Evolutionary conservation across 768 basidiomycete genomes (phyloP).

Genomic region (Mycena pura): DNA sequence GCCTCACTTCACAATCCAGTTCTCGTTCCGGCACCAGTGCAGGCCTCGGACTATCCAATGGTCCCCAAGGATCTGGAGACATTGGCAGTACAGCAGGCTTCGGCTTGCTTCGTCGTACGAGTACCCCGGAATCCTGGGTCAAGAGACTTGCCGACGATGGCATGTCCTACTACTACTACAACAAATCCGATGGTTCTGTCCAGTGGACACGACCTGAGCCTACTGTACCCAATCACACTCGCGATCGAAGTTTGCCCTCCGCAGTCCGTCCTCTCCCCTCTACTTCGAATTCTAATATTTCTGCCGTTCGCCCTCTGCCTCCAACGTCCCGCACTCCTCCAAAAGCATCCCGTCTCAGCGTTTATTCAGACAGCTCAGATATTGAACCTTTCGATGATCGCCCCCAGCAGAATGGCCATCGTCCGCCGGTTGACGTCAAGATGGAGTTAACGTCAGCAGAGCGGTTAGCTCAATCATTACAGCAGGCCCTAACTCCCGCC

Average conservation of each 20-base stretch:
- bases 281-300: slow-evolving; percentile 28
- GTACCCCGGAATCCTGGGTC: slow-evolving; percentile 84
- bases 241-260: slow-evolving; percentile 17
- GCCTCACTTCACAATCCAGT: slow-evolving; percentile 61
- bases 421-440: slow-evolving; percentile 26
- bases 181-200: slow-evolving; percentile 69
- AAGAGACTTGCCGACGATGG: slow-evolving; percentile 84
- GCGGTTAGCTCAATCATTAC: slow-evolving; percentile 69
- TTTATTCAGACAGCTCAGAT: slow-evolving; percentile 84
- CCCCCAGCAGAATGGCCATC: slow-evolving; percentile 26
- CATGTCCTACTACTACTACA: slow-evolving; percentile 78
- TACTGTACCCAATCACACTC: slow-evolving; percentile 40
- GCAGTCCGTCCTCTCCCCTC: slow-evolving; percentile 17
- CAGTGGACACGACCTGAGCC: slow-evolving; percentile 73
- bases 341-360: slow-evolving; percentile 58
- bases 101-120: slow-evolving; percentile 62
- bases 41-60: slow-evolving; percentile 54
- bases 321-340: slow-evolving; percentile 20
- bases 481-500: slow-evolving; percentile 62
- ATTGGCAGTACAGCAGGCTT: slow-evolving; percentile 53
- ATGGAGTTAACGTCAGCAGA: slow-evolving; percentile 70
- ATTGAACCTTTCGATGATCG: slow-evolving; percentile 56
- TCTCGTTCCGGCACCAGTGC: slow-evolving; percentile 63
- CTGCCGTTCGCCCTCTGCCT: slow-evolving; percentile 29
- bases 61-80: slow-evolving; percentile 45